A percentile compares a stretch with the other conserved stretches of the same genome.
Evolutionary conservation across 2,329 filamentous ascomycete genomes (phyloP).

Genomic region (Rhynchosporium agropyri): DNA sequence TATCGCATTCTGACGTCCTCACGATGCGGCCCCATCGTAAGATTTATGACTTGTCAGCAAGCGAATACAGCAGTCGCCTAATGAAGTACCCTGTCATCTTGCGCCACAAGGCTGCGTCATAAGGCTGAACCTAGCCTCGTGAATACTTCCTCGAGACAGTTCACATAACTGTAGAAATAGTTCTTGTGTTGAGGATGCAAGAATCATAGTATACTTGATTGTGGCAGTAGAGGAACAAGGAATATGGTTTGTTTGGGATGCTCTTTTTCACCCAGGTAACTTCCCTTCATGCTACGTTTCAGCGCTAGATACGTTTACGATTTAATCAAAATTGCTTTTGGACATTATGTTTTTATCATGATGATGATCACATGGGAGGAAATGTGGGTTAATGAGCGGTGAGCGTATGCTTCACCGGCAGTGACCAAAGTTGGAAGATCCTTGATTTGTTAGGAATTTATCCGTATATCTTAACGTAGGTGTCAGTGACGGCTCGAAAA

Average conservation of each 20-base stretch:
- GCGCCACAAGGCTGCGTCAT: conserved; percentile 7
- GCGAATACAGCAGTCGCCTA: conserved; percentile 1
- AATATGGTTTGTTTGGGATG: too few relatives aligned
- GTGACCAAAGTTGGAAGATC: background rate
- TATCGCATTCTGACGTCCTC: conserved; percentile 11
- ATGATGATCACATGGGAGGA: too few relatives aligned
- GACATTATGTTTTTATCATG: background rate
- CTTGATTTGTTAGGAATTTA: background rate
- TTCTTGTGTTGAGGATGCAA: too few relatives aligned
- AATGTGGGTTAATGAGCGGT: background rate
- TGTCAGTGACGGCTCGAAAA: background rate
- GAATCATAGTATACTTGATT: too few relatives aligned
- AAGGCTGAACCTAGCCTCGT: conserved; percentile 13
- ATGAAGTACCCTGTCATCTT: background rate
- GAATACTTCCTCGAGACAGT: background rate
- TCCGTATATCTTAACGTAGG: background rate
- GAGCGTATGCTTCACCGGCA: background rate
- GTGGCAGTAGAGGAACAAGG: too few relatives aligned
- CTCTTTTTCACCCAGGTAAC: too few relatives aligned
- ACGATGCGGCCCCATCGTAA: background rate
- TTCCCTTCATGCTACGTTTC: background rate
- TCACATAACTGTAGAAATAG: too few relatives aligned
- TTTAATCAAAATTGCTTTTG: background rate
- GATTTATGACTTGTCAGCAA: conserved; percentile 15
- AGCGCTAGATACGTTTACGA: background rate